Evolutionary conservation across 2,329 filamentous ascomycete genomes (phyloP).

Genomic region (Fusarium hostae): DNA sequence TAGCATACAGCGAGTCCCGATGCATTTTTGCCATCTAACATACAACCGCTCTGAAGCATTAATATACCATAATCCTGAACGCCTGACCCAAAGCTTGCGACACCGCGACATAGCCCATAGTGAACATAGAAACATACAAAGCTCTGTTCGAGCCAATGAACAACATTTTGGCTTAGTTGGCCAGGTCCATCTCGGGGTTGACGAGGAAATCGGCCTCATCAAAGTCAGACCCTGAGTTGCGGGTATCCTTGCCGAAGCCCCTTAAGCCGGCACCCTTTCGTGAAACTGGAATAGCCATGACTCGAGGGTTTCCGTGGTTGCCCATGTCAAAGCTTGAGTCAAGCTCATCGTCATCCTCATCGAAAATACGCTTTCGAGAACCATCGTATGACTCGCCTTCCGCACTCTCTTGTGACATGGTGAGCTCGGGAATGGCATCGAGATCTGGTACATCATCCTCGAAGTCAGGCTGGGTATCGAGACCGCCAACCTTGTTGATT

Average conservation of each 20-base stretch:
- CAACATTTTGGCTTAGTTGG: constrained; percentile 14
- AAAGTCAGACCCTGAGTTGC: constrained; percentile 65
- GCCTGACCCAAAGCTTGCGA: constrained; percentile 35
- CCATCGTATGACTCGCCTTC: constrained; percentile 48
- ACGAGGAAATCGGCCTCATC: constrained; percentile 76
- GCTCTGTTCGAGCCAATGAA: not conserved
- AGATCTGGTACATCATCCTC: constrained; percentile 47
- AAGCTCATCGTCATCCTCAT: constrained; percentile 53
- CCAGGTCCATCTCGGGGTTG: constrained; percentile 56
- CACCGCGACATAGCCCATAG: constrained; percentile 20
- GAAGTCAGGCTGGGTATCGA: constrained; percentile 67
- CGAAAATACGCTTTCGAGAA: constrained; percentile 62
- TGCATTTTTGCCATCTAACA: constrained; percentile 17
- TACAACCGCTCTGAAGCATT: constrained; percentile 36
- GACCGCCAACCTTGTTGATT: constrained; percentile 78
- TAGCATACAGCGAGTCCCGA: constrained; percentile 26
- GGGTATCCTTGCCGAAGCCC: constrained; percentile 59
- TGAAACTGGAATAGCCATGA: constrained; percentile 61
- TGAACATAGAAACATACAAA: constrained; percentile 10
- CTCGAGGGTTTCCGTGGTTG: constrained; percentile 54
- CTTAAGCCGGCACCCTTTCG: constrained; percentile 43
- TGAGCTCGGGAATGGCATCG: constrained; percentile 60
- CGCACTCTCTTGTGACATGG: constrained; percentile 66
- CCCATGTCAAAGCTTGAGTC: constrained; percentile 55
- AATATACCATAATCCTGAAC: constrained; percentile 24